Evolutionary conservation across 2,329 filamentous ascomycete genomes (phyloP).

Genomic region (Paraconiothyrium sp.): DNA sequence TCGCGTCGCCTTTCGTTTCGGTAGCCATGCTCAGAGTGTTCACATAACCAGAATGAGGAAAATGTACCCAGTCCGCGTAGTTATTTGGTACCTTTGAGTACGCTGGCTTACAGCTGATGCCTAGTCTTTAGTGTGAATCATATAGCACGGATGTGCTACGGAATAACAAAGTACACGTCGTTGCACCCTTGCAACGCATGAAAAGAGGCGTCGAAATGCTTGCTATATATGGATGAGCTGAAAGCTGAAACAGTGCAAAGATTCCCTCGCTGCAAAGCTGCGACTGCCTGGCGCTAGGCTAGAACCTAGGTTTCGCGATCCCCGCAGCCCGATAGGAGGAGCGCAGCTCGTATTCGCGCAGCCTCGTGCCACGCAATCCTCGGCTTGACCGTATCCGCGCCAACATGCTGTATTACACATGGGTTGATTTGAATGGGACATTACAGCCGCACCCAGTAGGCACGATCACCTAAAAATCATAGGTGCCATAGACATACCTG

Average conservation of each 20-base stretch:
- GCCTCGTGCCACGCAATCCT: background rate
- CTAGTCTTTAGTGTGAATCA: background rate
- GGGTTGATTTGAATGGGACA: too few species aligned
- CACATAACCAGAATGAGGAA: background rate
- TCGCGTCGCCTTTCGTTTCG: background rate
- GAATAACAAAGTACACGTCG: background rate
- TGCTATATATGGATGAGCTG: conserved; percentile 4
- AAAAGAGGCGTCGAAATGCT: background rate
- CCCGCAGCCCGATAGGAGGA: background rate
- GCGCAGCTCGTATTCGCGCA: background rate
- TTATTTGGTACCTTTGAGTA: background rate
- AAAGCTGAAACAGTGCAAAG: background rate
- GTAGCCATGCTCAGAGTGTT: background rate
- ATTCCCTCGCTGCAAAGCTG: background rate
- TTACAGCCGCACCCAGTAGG: background rate
- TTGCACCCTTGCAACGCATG: background rate
- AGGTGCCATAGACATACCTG: background rate
- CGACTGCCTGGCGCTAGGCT: background rate
- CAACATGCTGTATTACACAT: background rate
- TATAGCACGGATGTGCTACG: background rate
- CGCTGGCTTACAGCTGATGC: background rate
- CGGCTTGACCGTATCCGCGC: background rate
- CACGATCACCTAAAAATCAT: background rate
- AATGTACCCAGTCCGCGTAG: background rate
- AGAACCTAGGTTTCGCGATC: background rate